Conservation (phyloP, 2,329 filamentous ascomycete genomes). For the Penicillium hordei region DNA sequence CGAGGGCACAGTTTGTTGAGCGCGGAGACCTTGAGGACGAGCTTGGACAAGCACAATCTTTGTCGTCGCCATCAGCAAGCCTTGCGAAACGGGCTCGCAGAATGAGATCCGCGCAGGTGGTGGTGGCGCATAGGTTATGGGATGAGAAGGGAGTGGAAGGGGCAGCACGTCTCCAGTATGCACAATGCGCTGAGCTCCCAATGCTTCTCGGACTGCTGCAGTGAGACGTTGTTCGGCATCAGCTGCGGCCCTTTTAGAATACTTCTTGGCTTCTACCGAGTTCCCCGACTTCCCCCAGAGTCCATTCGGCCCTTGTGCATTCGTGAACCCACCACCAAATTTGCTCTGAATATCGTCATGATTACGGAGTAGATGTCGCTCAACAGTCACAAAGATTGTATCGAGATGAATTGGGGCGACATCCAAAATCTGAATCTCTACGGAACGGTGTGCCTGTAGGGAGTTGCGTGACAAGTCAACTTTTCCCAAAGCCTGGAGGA, state of each 20-base stretch:
- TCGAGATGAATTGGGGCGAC: slow-evolving; percentile 78
- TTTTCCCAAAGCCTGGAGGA: slow-evolving; percentile 70
- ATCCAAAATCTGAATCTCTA: slow-evolving; percentile 82
- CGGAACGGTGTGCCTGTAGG: slow-evolving; percentile 69
- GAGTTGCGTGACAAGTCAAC: slow-evolving; percentile 73
- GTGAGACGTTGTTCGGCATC: slow-evolving; percentile 60
- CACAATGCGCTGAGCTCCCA: slow-evolving; percentile 71
- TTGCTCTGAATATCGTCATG: slow-evolving; percentile 80
- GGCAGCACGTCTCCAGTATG: slow-evolving; percentile 82
- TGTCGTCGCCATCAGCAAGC: slow-evolving; percentile 71
- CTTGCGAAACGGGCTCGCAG: slow-evolving; percentile 94
- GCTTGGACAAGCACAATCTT: slow-evolving; percentile 74
- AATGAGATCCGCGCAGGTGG: slow-evolving; percentile 84
- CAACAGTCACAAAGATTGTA: slow-evolving; percentile 81
- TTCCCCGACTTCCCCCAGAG: slow-evolving; percentile 38
- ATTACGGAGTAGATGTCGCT: slow-evolving; percentile 74
- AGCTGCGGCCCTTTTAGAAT: slow-evolving; percentile 35
- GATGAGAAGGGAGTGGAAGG: slow-evolving; percentile 72
- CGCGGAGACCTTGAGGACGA: slow-evolving; percentile 43
- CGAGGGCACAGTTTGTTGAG: slow-evolving; percentile 47
- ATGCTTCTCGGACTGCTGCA: slow-evolving; percentile 68
- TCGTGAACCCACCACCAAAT: slow-evolving; percentile 67
- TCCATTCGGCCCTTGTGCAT: slow-evolving; percentile 41
- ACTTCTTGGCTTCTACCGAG: slow-evolving; percentile 31
- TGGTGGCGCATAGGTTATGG: slow-evolving; percentile 79